Base-by-base conservation (phyloP, 129 eudicot genomes). In the Centella asiatica region DNA sequence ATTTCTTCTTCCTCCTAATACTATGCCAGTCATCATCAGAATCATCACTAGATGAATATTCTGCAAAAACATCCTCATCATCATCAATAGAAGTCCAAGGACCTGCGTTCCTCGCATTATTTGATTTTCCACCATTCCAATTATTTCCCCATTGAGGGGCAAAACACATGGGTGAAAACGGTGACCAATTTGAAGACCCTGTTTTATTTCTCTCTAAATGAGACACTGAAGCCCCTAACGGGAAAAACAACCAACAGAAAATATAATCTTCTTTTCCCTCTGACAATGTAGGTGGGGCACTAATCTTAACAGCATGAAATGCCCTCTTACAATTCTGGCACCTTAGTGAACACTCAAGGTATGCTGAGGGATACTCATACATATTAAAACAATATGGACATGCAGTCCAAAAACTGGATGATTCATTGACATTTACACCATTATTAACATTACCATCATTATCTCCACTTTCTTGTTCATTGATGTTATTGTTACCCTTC, bases 231-330 rank as follows among this genome's bases (percentile, higher is more conserved):
- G 86, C 78, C 57, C 94, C 97, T n/a, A 90, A 28, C 0, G 97
- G 97, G 70, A 74, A 83, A 67, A 72, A 83, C 4, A 89, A 95
- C 95, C 95, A 90, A 57, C 90, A 86, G 66, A 76, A 86, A 59
- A 77, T 81, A 55, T 77, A 83, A 2, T 59, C 71, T 7, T 90
- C 83, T 64, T 81, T 71, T 39, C 82, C 95, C 51, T 79, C 83
- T 9, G 60, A 44, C 23, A 77, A 33, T 0, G 69, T 75, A 0
- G 98, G 94, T 0, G 98, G 95, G 18, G 83, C 74, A 17, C 83
- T 57, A 56, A 84, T 34, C 8, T 10, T 53, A 46, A 79, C 95
- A 2, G 85, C 97, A 69, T 90, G 95, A 81, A 90, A 86, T 18
- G 89, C 95, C 50, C 80, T 67, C 70, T 69, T 79, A 60, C 97